phyloP scores from a whole-genome alignment of 305 asterid species.

The Fraxinus ornus region DNA sequence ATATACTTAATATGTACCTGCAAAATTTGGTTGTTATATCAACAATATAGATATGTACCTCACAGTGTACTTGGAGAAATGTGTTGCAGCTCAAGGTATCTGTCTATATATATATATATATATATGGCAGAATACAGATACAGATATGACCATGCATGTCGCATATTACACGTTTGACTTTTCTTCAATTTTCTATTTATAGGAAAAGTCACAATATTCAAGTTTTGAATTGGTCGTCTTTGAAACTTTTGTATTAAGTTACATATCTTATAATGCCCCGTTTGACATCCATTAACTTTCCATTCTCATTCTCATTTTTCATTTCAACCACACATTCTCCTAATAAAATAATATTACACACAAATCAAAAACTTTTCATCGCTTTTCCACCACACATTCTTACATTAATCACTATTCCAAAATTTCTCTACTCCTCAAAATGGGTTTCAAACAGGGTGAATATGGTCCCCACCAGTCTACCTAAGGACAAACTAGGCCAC shows the following conservation, averaged over 20 bases:
- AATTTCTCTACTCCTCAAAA: too few species aligned
- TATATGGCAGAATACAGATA: neutral
- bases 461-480: neutral
- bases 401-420: too few species aligned
- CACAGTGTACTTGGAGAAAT: neutral
- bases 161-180: neutral
- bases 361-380: too few species aligned
- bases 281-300: too few species aligned
- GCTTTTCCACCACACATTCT: too few species aligned
- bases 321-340: too few species aligned
- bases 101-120: neutral
- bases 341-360: too few species aligned
- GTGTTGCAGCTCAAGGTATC: neutral
- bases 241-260: neutral
- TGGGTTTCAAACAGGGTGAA: too few species aligned
- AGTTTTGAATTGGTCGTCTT: constrained; percentile 1
- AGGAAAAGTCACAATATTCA: neutral
- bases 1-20: neutral
- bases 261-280: neutral
- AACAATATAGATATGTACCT: neutral
- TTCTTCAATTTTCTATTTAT: neutral
- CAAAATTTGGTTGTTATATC: neutral
- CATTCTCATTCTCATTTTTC: too few species aligned
- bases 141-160: neutral
- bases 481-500: neutral